Conservation (phyloP, 495 filamentous ascomycete species). For the Xylaria grammica region DNA sequence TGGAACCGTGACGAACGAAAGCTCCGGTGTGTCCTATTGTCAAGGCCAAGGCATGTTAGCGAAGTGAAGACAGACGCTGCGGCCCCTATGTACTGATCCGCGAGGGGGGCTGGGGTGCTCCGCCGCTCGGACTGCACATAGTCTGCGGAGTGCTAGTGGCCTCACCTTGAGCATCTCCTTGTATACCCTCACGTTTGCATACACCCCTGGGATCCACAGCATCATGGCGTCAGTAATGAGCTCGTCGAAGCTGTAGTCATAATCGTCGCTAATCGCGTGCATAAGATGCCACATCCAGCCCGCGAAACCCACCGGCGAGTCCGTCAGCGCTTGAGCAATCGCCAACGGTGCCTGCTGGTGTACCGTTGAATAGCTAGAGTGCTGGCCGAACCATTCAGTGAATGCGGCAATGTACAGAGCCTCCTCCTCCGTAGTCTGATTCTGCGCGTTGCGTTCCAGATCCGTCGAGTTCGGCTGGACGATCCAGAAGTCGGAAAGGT, state of each 20-base stretch:
- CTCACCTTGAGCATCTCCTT: background rate
- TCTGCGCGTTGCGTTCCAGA: conserved; percentile 3
- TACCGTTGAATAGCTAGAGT: background rate
- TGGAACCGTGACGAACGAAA: background rate
- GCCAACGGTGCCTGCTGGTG: background rate
- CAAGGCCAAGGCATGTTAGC: background rate
- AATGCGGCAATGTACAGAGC: conserved; percentile 4
- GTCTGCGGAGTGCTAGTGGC: background rate
- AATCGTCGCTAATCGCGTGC: background rate
- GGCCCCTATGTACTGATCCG: background rate
- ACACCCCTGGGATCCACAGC: conserved; percentile 8
- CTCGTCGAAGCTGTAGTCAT: conserved; percentile 7
- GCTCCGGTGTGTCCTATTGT: background rate
- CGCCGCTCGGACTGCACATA: too few relatives aligned
- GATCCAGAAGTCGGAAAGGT: conserved; percentile 13
- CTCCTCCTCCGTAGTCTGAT: conserved; percentile 13
- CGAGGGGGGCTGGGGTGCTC: too few relatives aligned
- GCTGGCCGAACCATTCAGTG: background rate
- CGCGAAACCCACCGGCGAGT: conserved; percentile 16
- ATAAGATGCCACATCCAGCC: conserved; percentile 13
- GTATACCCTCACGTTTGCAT: conserved; percentile 5
- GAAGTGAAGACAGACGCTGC: background rate
- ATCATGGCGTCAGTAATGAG: conserved; percentile 8
- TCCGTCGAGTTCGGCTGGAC: conserved; percentile 3
- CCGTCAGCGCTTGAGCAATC: background rate